Conservation (phyloP, 495 filamentous ascomycete genomes). For the Aspergillus diversus region DNA sequence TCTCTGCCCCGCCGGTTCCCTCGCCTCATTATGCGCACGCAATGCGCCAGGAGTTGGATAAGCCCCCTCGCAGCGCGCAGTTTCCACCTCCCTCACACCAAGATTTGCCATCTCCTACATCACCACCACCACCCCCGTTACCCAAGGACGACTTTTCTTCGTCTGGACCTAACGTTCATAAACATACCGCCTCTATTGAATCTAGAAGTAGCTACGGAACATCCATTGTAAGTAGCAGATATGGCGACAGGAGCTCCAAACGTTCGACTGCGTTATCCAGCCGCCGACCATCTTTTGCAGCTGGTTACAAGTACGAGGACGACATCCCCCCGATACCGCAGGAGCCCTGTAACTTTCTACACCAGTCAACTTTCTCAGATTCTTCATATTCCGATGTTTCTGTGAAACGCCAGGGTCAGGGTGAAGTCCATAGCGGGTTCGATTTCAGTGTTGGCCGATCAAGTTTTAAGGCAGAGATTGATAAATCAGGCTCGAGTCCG, state of each 20-base stretch:
- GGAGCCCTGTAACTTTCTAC: slow-evolving; percentile 32
- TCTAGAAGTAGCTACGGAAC: slow-evolving; percentile 52
- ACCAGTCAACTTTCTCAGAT: slow-evolving; percentile 30
- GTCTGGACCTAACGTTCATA: slow-evolving; percentile 24
- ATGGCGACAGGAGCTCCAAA: slow-evolving; percentile 35
- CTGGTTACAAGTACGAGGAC: slow-evolving; percentile 37
- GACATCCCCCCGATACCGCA: slow-evolving; percentile 45
- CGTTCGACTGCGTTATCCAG: slow-evolving; percentile 38
- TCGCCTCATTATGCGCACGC: slow-evolving; percentile 21
- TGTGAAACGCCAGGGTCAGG: slow-evolving; percentile 25
- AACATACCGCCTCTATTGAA: slow-evolving; percentile 38
- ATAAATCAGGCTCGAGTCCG: slow-evolving; percentile 9
- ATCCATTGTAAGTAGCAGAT: slow-evolving; percentile 47
- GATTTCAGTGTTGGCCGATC: slow-evolving; percentile 29
- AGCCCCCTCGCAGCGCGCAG: slow-evolving; percentile 15
- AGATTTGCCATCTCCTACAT: slow-evolving; percentile 25
- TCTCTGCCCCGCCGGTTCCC: slow-evolving; percentile 27
- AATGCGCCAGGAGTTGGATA: slow-evolving; percentile 3
- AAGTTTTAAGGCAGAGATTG: slow-evolving; percentile 13
- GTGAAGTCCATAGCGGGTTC: slow-evolving; percentile 36
- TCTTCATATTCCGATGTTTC: slow-evolving; percentile 31
- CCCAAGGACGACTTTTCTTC: slow-evolving; percentile 25
- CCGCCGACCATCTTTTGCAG: slow-evolving; percentile 43
- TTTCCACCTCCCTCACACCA: slow-evolving; percentile 23
- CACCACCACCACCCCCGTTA: slow-evolving; percentile 27